Conservation (phyloP, 2,329 filamentous ascomycete species). For the Teratosphaeria gauchensis region DNA sequence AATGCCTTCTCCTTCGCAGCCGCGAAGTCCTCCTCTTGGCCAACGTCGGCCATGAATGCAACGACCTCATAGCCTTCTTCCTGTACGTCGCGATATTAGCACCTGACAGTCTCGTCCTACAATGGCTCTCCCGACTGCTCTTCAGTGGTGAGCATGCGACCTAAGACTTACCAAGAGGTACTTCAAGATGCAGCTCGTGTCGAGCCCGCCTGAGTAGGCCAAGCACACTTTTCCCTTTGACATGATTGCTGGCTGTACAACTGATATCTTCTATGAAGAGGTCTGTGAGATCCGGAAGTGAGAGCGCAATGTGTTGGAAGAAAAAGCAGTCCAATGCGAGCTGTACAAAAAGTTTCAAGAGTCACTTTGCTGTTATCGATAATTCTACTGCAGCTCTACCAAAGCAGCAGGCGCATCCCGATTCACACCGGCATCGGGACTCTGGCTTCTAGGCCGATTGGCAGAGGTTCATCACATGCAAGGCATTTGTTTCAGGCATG, state of each 20-base stretch:
- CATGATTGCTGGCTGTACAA: slow-evolving; percentile 2
- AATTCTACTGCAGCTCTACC: neutral
- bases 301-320: neutral
- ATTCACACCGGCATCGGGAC: neutral
- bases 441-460: neutral
- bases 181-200: slow-evolving; percentile 48
- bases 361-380: neutral
- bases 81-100: slow-evolving; percentile 15
- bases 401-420: neutral
- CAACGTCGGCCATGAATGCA: slow-evolving; percentile 60
- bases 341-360: neutral
- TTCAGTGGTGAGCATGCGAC: neutral
- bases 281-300: neutral
- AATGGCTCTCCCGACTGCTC: neutral
- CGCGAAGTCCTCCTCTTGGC: slow-evolving; percentile 56
- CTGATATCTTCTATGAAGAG: neutral
- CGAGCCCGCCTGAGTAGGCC: slow-evolving; percentile 47
- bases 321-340: neutral
- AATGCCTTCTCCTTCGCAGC: slow-evolving; percentile 64
- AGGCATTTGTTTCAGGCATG: neutral
- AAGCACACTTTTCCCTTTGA: slow-evolving; percentile 34
- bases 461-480: neutral
- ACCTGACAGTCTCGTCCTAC: slow-evolving; percentile 13
- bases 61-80: slow-evolving; percentile 54
- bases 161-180: slow-evolving; percentile 27